A percentile compares a stretch with the other conserved stretches of the same genome.
Conservation (phyloP, 495 filamentous ascomycete genomes). For the Neohortaea acidophila region DNA sequence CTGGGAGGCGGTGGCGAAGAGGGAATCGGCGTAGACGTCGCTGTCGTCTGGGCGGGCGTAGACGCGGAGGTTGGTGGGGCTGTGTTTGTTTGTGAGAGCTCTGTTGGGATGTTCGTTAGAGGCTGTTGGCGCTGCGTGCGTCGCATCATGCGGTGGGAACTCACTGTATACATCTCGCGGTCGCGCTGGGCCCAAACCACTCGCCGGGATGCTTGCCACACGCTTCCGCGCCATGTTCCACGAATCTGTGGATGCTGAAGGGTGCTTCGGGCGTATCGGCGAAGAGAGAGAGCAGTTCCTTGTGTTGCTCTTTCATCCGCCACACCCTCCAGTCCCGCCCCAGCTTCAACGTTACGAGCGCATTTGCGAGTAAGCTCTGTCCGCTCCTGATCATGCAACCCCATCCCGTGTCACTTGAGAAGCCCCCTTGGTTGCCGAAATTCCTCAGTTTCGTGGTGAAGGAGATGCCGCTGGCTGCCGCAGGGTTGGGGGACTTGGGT, state of each 20-base stretch:
- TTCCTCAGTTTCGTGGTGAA: slow-evolving; percentile 72
- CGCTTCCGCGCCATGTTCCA: slow-evolving; percentile 67
- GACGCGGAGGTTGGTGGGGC: slow-evolving; percentile 47
- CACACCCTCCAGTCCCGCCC: slow-evolving; percentile 83
- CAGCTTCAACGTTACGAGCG: slow-evolving; percentile 51
- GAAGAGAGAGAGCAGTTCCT: slow-evolving; percentile 62
- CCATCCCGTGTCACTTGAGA: slow-evolving; percentile 91
- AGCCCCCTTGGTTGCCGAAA: slow-evolving; percentile 63
- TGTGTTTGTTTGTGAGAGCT: slow-evolving; percentile 49
- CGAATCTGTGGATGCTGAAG: slow-evolving; percentile 92
- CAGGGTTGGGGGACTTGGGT: slow-evolving; percentile 55
- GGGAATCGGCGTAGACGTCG: slow-evolving; percentile 82
- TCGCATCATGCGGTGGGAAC: slow-evolving; percentile 22
- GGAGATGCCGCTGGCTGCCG: slow-evolving; percentile 59
- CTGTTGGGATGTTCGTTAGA: slow-evolving; percentile 33
- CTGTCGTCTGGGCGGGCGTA: slow-evolving; percentile 81
- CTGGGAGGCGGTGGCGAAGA: slow-evolving; percentile 55
- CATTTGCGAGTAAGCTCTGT: slow-evolving; percentile 82
- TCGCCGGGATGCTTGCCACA: slow-evolving; percentile 93
- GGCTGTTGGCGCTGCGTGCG: neutral
- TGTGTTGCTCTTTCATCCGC: slow-evolving; percentile 45
- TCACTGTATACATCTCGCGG: slow-evolving; percentile 88
- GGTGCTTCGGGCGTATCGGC: slow-evolving; percentile 74
- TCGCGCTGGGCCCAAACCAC: slow-evolving; percentile 98
- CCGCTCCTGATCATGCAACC: slow-evolving; percentile 98